Conservation (phyloP, 441 rosid genomes). For the Pelargonium australe region DNA sequence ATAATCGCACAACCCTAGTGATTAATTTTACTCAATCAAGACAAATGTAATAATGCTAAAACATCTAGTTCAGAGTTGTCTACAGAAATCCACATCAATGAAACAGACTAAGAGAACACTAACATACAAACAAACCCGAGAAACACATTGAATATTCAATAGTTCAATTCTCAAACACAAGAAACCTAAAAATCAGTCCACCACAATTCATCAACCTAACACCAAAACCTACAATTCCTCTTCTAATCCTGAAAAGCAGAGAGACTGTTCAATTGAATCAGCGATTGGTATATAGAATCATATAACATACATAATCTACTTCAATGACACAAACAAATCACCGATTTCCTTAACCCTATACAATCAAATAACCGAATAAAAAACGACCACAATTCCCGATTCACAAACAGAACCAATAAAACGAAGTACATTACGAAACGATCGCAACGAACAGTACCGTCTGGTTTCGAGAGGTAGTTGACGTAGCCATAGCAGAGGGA, state of each 20-base stretch:
- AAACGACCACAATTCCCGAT: not conserved
- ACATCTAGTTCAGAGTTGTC: not conserved
- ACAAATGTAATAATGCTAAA: not conserved
- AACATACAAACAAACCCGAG: not conserved
- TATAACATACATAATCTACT: not conserved
- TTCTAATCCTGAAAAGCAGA: no score
- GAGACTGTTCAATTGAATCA: not conserved
- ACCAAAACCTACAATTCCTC: not conserved
- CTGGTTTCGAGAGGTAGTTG: slow-evolving; percentile 47
- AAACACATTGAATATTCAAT: not conserved
- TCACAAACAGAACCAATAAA: not conserved
- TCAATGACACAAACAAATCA: not conserved
- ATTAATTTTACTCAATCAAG: not conserved
- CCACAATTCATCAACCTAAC: not conserved
- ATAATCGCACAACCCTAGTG: no score
- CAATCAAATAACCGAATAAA: no score
- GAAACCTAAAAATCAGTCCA: not conserved
- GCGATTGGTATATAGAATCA: not conserved
- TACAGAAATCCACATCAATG: not conserved
- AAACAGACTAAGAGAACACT: not conserved
- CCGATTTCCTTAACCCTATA: no score
- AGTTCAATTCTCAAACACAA: not conserved
- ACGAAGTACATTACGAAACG: not conserved
- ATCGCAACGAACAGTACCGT: slow-evolving; percentile 27
- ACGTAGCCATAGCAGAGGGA: slow-evolving; percentile 81